phyloP scores from a whole-genome alignment of 129 eudicot species.

The Dittrichia graveolens region DNA sequence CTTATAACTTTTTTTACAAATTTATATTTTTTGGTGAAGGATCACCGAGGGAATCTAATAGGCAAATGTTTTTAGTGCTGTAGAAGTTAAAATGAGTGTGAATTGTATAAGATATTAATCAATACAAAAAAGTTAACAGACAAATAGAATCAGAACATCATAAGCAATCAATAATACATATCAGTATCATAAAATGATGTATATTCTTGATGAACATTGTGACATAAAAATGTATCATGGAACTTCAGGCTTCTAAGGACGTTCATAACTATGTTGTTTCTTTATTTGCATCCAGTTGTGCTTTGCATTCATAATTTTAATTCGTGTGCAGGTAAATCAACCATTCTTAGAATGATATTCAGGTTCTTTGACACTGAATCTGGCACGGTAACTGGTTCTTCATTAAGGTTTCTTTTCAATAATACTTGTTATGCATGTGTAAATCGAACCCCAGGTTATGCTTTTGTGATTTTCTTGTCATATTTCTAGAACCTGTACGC shows the following conservation, averaged over 20 bases:
- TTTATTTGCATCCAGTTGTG: constrained; percentile 4
- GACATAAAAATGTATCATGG: background rate
- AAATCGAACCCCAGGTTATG: background rate
- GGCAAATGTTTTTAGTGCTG: background rate
- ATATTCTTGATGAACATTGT: background rate
- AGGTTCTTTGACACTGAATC: constrained; percentile 83
- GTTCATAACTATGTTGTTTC: background rate
- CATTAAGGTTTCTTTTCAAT: background rate
- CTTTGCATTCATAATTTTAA: constrained; percentile 16
- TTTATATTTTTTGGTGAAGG: background rate
- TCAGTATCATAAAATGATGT: background rate
- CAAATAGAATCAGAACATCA: background rate
- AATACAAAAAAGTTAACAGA: background rate
- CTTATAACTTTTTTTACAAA: too few relatives aligned
- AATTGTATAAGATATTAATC: background rate
- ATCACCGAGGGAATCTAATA: background rate
- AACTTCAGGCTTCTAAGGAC: background rate
- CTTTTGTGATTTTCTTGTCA: background rate
- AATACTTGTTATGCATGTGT: background rate
- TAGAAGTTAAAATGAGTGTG: background rate
- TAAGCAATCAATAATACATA: background rate
- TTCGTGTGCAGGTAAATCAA: constrained; percentile 80
- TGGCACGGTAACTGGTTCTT: constrained; percentile 64
- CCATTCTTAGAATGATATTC: constrained; percentile 90
- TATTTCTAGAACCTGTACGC: background rate